Percentiles rank a stretch among this genome's conserved stretches.
phyloP scores from a whole-genome alignment of 2,329 filamentous ascomycete species.

The Colletotrichum falcatum region DNA sequence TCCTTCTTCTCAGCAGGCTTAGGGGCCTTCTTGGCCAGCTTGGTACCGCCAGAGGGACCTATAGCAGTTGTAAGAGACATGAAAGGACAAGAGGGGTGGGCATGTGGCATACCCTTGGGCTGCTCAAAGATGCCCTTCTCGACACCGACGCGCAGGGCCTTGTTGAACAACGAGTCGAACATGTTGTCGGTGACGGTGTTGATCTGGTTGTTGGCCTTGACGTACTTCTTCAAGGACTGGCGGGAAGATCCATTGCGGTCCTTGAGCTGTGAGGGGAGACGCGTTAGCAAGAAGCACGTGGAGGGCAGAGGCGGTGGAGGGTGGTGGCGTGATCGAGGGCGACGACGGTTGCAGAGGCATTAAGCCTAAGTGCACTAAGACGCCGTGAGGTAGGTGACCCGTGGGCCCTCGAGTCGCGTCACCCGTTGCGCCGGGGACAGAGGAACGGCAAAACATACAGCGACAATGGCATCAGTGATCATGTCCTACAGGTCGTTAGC shows the following conservation, averaged over 20 bases:
- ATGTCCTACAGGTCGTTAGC: slow-evolving; percentile 65
- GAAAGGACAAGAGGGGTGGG: too few relatives aligned
- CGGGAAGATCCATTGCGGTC: slow-evolving; percentile 73
- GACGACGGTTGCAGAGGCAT: slow-evolving; percentile 21
- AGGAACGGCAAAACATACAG: slow-evolving; percentile 61
- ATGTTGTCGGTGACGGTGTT: slow-evolving; percentile 59
- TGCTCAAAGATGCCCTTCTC: slow-evolving; percentile 89
- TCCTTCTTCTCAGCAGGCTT: slow-evolving; percentile 77
- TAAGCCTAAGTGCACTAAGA: not conserved
- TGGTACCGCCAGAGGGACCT: slow-evolving; percentile 90
- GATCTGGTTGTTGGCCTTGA: slow-evolving; percentile 57
- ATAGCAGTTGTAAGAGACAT: slow-evolving; percentile 12
- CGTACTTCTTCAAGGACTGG: slow-evolving; percentile 70
- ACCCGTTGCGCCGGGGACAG: slow-evolving; percentile 53
- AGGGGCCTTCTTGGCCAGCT: slow-evolving; percentile 87
- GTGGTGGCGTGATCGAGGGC: slow-evolving; percentile 42
- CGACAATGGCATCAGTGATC: slow-evolving; percentile 72
- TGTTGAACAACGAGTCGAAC: slow-evolving; percentile 85
- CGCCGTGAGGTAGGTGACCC: slow-evolving; percentile 12
- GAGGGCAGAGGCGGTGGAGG: slow-evolving; percentile 36
- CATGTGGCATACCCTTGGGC: slow-evolving; percentile 80
- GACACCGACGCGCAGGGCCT: slow-evolving; percentile 83
- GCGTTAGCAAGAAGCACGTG: slow-evolving; percentile 52
- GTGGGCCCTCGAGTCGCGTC: slow-evolving; percentile 25
- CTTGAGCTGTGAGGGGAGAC: slow-evolving; percentile 63